Percentiles rank a stretch among this genome's conserved stretches.
These are phyloP conservation scores for Priceomyces castillae DNA, from an alignment of 805 yeast genomes.

Conservation along the genomic window DNA sequence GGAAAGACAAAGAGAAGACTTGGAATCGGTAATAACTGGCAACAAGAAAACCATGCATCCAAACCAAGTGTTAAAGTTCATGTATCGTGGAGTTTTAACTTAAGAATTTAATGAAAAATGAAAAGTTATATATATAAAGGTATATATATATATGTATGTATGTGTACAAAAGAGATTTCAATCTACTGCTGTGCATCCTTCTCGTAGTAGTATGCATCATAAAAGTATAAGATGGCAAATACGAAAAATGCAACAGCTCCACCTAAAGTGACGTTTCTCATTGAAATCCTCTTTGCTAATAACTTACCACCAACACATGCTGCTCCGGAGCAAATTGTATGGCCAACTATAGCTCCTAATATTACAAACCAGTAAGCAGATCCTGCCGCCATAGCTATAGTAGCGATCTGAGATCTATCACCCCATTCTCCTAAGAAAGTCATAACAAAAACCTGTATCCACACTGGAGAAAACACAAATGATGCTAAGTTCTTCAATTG, in stretches of 20 bases:
- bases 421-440: conserved; percentile 99
- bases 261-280: conserved; percentile 88
- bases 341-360: conserved; percentile 87
- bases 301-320: conserved; percentile 95
- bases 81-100: conserved; percentile 34
- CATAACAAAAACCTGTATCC: conserved; percentile 95
- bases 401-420: conserved; percentile 96
- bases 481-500: conserved; percentile 56
- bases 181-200: background rate
- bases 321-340: conserved; percentile 77
- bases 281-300: conserved; percentile 82
- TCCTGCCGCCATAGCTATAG: conserved; percentile 98
- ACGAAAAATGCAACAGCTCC: conserved; percentile 86
- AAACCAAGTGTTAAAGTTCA: conserved; percentile 36
- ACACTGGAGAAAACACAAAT: conserved; percentile 75
- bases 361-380: conserved; percentile 87
- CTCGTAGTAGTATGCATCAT: conserved; percentile 49
- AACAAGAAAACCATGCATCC: conserved; percentile 29
- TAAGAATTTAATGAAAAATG: background rate
- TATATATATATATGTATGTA: background rate
- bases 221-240: conserved; percentile 77
- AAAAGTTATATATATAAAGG: background rate
- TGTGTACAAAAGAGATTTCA: too few relatives aligned
- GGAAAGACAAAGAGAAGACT: conserved; percentile 23
- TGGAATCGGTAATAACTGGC: conserved; percentile 24